Conservation (phyloP, 148 eudicot species). For the Chenopodium quinoa region DNA sequence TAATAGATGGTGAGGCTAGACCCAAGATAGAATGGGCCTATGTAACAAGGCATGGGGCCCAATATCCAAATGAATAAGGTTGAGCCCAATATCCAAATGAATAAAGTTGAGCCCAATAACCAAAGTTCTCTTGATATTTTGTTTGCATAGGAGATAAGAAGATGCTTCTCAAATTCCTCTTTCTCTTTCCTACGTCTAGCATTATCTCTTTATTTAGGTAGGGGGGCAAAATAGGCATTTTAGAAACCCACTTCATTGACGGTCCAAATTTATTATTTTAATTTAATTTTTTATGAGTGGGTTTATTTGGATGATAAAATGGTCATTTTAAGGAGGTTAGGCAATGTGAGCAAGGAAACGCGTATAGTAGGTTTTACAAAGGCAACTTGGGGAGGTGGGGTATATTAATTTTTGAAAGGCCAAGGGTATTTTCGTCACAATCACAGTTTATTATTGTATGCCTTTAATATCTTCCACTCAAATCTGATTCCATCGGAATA, state of each 20-base stretch:
- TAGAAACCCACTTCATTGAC: background rate
- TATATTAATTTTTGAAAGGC: slow-evolving; percentile 7
- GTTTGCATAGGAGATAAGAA: background rate
- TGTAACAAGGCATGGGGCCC: background rate
- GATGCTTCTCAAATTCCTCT: background rate
- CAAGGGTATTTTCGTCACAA: background rate
- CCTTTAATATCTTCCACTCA: background rate
- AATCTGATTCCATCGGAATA: slow-evolving; percentile 12
- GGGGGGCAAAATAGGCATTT: background rate
- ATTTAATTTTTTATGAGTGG: background rate
- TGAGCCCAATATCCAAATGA: background rate
- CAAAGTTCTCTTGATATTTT: background rate
- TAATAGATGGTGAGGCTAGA: too few relatives aligned
- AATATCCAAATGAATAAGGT: background rate
- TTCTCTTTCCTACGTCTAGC: background rate
- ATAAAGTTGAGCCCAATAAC: background rate
- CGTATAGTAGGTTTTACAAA: slow-evolving; percentile 13
- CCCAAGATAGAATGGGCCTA: background rate
- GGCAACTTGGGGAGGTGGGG: slow-evolving; percentile 15
- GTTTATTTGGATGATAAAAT: background rate
- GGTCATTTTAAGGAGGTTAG: slow-evolving; percentile 17
- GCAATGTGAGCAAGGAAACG: slow-evolving; percentile 15
- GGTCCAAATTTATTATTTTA: background rate
- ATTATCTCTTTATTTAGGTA: slow-evolving; percentile 1
- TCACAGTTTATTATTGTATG: background rate